Evolutionary conservation across 768 basidiomycete species (phyloP).

Genomic region (Boletus huronensis): DNA sequence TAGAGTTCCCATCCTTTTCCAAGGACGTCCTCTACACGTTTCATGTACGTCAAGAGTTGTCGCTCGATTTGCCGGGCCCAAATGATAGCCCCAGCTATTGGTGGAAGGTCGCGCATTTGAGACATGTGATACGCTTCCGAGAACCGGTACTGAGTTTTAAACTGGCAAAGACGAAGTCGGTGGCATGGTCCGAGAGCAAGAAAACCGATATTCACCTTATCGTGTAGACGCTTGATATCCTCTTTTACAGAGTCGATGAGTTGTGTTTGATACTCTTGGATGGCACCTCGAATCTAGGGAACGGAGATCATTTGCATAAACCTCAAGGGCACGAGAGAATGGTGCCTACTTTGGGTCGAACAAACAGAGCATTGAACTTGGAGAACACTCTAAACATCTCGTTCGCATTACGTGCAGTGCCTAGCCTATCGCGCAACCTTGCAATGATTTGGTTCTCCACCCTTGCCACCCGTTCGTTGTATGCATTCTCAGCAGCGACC

Average conservation of each 20-base stretch:
- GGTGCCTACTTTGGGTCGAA: conserved; percentile 78
- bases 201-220: conserved; percentile 54
- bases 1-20: conserved; percentile 99
- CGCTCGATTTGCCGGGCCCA: conserved; percentile 99
- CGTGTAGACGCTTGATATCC: conserved; percentile 92
- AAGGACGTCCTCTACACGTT: conserved; percentile 96
- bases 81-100: conserved; percentile 97
- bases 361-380: conserved; percentile 96
- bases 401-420: conserved; percentile 94
- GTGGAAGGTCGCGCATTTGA: conserved; percentile 95
- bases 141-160: conserved; percentile 93
- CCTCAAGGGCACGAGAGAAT: neutral
- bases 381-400: conserved; percentile 99
- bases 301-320: neutral
- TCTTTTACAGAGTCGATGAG: conserved; percentile 99
- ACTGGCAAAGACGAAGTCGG: conserved; percentile 42
- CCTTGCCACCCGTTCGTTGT: conserved; percentile 94
- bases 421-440: conserved; percentile 83
- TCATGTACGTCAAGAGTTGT: conserved; percentile 96
- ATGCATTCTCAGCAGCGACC: conserved; percentile 95
- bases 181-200: neutral
- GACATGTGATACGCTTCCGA: conserved; percentile 98
- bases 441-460: conserved; percentile 99
- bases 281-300: conserved; percentile 87
- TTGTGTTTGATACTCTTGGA: conserved; percentile 98